These are phyloP conservation scores for Paulownia fortunei DNA, from an alignment of 257 asterid genomes.

Conservation along the genomic window DNA sequence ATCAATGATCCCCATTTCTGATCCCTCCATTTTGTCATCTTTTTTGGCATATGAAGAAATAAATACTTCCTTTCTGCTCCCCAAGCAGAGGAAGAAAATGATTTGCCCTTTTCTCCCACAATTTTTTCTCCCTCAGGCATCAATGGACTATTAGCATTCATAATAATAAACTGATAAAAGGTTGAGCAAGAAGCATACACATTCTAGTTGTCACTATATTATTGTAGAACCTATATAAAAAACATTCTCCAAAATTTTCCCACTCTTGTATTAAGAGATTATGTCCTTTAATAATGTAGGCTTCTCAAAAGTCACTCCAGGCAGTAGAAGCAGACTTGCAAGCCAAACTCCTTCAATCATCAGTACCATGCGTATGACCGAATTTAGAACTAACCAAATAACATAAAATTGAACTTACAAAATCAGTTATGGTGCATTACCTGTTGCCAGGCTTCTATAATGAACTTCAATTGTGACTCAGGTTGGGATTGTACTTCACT, in stretches of 20 bases:
- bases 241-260: conserved; percentile 19
- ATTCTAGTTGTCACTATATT: conserved; percentile 9
- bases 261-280: no score
- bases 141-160: neutral
- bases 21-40: no score
- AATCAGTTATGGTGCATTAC: conserved; percentile 43
- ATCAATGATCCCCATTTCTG: neutral
- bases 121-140: conserved; percentile 1
- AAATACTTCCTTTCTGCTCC: neutral
- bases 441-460: conserved; percentile 98
- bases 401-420: conserved; percentile 1
- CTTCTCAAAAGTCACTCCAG: neutral
- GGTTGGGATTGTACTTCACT: conserved; percentile 89
- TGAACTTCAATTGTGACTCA: conserved; percentile 86
- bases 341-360: neutral
- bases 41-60: neutral
- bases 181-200: neutral
- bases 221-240: conserved; percentile 2
- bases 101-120: no score
- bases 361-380: neutral
- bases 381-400: conserved; percentile 18
- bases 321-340: neutral
- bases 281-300: neutral
- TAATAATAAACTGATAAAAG: neutral
- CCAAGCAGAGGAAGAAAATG: neutral